Evolutionary conservation across 116 monocot species (phyloP).

Genomic region (Trichopus zeylanicus): DNA sequence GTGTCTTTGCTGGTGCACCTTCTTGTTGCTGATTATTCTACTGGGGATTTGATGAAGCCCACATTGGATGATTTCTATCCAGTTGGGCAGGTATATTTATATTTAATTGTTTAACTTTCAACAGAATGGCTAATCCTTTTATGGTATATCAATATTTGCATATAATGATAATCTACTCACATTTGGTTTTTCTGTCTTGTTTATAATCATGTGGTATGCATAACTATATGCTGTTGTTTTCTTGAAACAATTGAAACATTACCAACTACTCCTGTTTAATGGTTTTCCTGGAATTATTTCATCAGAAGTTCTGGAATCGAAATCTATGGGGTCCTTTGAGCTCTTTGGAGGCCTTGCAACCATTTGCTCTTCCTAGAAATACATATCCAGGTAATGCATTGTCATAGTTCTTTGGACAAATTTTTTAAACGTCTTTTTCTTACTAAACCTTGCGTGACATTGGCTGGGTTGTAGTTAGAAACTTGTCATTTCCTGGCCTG

Average conservation of each 20-base stretch:
- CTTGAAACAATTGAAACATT: no score
- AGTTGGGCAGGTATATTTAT: slow-evolving; percentile 35
- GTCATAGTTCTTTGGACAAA: not conserved
- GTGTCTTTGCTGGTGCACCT: slow-evolving; percentile 72
- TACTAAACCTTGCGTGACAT: no score
- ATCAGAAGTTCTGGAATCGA: slow-evolving; percentile 37
- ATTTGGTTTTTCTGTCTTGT: not conserved
- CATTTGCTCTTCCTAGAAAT: slow-evolving; percentile 65
- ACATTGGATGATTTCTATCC: slow-evolving; percentile 43
- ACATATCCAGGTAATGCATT: slow-evolving; percentile 50
- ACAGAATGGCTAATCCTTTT: not conserved
- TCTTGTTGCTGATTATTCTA: slow-evolving; percentile 67
- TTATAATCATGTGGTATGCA: not conserved
- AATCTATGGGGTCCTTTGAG: slow-evolving; percentile 74
- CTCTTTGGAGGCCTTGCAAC: slow-evolving; percentile 58
- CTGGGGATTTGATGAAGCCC: slow-evolving; percentile 43
- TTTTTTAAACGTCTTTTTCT: no score
- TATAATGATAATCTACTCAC: not conserved
- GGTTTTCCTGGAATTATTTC: not conserved
- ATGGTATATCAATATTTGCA: not conserved
- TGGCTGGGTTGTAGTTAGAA: no score
- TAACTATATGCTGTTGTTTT: not conserved
- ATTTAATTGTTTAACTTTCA: not conserved
- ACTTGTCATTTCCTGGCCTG: no score
- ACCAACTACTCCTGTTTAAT: no score